Base-by-base conservation (phyloP, 805 yeast genomes). In the Sugiyamaella lignohabitans region DNA sequence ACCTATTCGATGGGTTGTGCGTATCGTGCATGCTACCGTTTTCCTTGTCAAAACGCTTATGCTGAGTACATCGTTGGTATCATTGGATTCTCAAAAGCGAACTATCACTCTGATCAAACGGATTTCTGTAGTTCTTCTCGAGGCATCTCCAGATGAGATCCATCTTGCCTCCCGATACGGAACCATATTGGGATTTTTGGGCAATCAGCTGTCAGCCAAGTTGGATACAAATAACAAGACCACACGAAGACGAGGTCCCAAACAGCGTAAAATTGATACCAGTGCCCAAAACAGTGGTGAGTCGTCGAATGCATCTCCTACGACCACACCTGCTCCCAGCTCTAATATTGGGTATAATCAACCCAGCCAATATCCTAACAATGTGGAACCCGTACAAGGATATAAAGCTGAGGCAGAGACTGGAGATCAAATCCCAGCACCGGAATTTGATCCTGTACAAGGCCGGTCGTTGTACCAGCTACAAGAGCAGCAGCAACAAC, bases 1-100 rank as follows among this genome's bases (percentile, higher is more conserved):
- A 81, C 96, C 98, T 1, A 88, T 87, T n/a, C 70, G 96, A 52
- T 88, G 96, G 95, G 80, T 84, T 4, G 83, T 86, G 0, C 72
- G 95, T 44, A 79, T 87, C 22, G 88, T 89, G 18, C 78, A 91
- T 56, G 86, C 96, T 0, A 87, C 87, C 10, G 93, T 96, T 1
- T 89, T 88, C 61, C 75, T 91, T 45, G 93, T 91, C 11, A 91
- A 89, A 64, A 85, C 94, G 59, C 80, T 86, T 23, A 50, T 64
- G 34, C 50, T 64, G 32, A 54, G 53, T 4, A 54, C 61, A 21
- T 49, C 60, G 14, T 30, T 58, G 23, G 18, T 58, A 38, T 39
- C 62, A 42, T 20, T 41, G 22, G 53, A 53, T 35, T 32, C 49
- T 16, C 57, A 83, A 45, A 91, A 84, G 48, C 17, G 44, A n/a